A percentile compares a stretch with the other conserved stretches of the same genome.
These are phyloP conservation scores for Kuraishia molischiana DNA, from an alignment of 805 yeast species.

Conservation along the genomic window DNA sequence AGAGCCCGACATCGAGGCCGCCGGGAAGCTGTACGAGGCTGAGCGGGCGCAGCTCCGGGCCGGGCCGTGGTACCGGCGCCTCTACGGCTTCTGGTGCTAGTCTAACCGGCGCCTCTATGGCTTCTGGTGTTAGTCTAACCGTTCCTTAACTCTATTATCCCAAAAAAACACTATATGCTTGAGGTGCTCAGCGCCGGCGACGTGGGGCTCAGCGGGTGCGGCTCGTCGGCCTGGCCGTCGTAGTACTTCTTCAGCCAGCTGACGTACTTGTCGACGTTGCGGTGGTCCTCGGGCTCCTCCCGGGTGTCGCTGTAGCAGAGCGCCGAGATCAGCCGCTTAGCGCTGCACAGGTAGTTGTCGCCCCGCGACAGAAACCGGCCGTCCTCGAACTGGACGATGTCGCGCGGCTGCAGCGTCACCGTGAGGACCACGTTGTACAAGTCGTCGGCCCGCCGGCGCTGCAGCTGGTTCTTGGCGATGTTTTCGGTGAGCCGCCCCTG, in stretches of 20 bases:
- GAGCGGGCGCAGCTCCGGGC: constrained; percentile 31
- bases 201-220: neutral
- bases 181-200: neutral
- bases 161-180: neutral
- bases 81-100: constrained; percentile 38
- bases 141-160: neutral
- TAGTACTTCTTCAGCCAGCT: constrained; percentile 12
- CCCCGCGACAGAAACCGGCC: constrained; percentile 1
- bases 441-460: constrained; percentile 1
- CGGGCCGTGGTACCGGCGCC: constrained; percentile 19
- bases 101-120: constrained; percentile 12
- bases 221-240: constrained; percentile 1
- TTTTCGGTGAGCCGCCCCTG: constrained; percentile 32
- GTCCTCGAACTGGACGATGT: constrained; percentile 15
- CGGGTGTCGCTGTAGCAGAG: neutral
- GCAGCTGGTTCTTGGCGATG: constrained; percentile 21
- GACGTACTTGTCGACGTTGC: constrained; percentile 13
- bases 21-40: constrained; percentile 26
- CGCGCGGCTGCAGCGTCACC: constrained; percentile 17
- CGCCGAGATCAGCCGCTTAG: neutral
- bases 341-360: neutral
- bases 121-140: constrained; percentile 33
- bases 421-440: constrained; percentile 10
- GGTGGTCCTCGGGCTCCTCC: constrained; percentile 7
- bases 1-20: constrained; percentile 9